Conservation (phyloP, 305 asterid species). For the Fraxinus baroniana region DNA sequence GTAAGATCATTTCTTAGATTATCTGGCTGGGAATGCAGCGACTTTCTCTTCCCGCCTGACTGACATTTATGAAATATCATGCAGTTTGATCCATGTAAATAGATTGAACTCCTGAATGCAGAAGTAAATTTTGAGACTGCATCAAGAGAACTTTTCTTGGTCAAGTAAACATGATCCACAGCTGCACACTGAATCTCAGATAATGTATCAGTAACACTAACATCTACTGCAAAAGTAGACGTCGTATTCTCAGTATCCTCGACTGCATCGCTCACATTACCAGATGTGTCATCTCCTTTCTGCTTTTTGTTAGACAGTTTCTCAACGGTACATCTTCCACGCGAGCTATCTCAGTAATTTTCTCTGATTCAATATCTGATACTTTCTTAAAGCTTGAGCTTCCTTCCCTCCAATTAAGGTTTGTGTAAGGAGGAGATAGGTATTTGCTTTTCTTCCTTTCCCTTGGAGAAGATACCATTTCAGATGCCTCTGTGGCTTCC, state of each 20-base stretch:
- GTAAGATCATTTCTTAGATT: not conserved
- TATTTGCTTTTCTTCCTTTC: slow-evolving; percentile 83
- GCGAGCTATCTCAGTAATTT: slow-evolving; percentile 27
- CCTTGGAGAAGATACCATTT: slow-evolving; percentile 44
- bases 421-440: slow-evolving; percentile 70
- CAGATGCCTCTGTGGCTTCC: slow-evolving; percentile 15
- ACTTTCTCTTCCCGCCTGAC: slow-evolving; percentile 32
- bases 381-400: slow-evolving; percentile 33
- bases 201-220: slow-evolving; percentile 35
- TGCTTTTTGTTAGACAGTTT: not conserved
- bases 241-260: slow-evolving; percentile 21
- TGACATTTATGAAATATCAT: slow-evolving; percentile 22
- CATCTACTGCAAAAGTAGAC: slow-evolving; percentile 30
- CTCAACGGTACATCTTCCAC: slow-evolving; percentile 31
- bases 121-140: slow-evolving; percentile 40
- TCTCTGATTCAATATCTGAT: slow-evolving; percentile 27
- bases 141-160: slow-evolving; percentile 40
- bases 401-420: slow-evolving; percentile 26
- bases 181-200: slow-evolving; percentile 44
- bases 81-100: slow-evolving; percentile 35
- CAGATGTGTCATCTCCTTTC: slow-evolving; percentile 16
- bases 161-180: slow-evolving; percentile 30
- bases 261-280: not conserved
- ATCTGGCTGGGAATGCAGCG: slow-evolving; percentile 19
- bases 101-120: slow-evolving; percentile 51